Conservation (phyloP, 371 early-diverging fungal species). For the Cokeromyces recurvatus region DNA sequence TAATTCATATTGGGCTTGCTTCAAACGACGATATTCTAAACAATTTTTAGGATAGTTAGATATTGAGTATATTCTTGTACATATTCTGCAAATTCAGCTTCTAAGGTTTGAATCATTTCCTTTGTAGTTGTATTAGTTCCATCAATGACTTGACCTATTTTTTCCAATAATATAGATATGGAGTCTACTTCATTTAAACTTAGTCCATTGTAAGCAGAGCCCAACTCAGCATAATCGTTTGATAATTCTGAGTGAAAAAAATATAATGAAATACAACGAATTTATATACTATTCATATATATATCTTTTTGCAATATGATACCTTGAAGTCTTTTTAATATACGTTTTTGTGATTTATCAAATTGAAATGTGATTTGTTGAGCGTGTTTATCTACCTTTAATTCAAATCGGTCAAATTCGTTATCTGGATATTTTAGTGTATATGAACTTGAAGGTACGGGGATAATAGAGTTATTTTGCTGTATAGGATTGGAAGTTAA, state of each 20-base stretch:
- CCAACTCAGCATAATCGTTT: conserved; percentile 76
- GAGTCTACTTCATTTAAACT: conserved; percentile 68
- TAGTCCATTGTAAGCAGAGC: conserved; percentile 83
- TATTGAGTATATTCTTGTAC: conserved; percentile 86
- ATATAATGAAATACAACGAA: background rate
- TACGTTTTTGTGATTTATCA: conserved; percentile 57
- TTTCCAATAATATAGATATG: conserved; percentile 73
- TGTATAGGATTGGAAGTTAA: conserved; percentile 1
- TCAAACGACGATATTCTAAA: conserved; percentile 69
- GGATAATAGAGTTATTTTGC: conserved; percentile 25
- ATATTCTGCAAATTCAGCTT: conserved; percentile 71
- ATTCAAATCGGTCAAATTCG: conserved; percentile 62
- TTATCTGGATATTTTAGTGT: conserved; percentile 61
- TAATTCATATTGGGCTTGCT: conserved; percentile 80
- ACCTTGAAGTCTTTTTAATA: conserved; percentile 58
- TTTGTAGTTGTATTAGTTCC: conserved; percentile 65
- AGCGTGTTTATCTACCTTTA: conserved; percentile 58
- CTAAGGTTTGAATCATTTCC: conserved; percentile 59
- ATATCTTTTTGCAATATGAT: too few relatives aligned
- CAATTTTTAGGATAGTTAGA: conserved; percentile 66
- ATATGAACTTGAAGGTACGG: conserved; percentile 41
- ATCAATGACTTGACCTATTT: conserved; percentile 79
- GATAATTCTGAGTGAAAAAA: too few relatives aligned
- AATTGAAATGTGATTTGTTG: conserved; percentile 49
- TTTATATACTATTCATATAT: background rate